Base-by-base conservation (phyloP, 345 rosid species). In the Turritis glabra region DNA sequence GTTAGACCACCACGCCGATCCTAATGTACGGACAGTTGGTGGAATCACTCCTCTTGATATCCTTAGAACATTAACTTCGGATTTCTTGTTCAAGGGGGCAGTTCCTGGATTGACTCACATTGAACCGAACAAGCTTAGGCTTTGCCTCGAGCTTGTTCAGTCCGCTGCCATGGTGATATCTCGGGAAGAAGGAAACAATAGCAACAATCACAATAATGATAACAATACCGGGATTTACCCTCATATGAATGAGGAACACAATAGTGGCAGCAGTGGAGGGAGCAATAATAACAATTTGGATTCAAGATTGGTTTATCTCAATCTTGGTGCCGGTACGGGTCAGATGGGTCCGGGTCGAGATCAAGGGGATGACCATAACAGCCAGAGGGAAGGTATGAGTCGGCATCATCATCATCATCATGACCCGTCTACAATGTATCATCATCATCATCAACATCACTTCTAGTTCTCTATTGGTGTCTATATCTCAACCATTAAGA, bases 1-100 rank as follows among this genome's bases (percentile, higher is more conserved):
- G 32, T 83, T 96, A 3, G 99, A 96, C 67, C 99, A 96, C 52
- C 99, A 96, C 44, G 99, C 98, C 0, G 95, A 96, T 76, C 99
- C 99, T 2, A 96, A 90, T 69, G 96, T 90, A 3, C 62, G 95
- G 58, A 90, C 98, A 5, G 96, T 96, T 0, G 98, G 94, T 57
- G 98, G 97, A n/a, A 78, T 89, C 66, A 92, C 96, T 37, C 99
- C 99, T 2, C 79, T 96, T 10, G 99, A 96, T 77, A 85, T 92
- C 62, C 90, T 96, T 18, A 79, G 97, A 70, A 93, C 96, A 77
- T 88, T 96, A 76, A 96, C 99, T 14, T 96, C 99, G 2, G 99
- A 96, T 82, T 96, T 96, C 87, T 83, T 96, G 84, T 96, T 96
- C 84, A 96, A 96, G 80, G 99, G 98, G 71, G 95, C 98, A 13